These are phyloP conservation scores for Maudiozyma bulderi DNA, from an alignment of 805 yeast genomes.

Conservation along the genomic window DNA sequence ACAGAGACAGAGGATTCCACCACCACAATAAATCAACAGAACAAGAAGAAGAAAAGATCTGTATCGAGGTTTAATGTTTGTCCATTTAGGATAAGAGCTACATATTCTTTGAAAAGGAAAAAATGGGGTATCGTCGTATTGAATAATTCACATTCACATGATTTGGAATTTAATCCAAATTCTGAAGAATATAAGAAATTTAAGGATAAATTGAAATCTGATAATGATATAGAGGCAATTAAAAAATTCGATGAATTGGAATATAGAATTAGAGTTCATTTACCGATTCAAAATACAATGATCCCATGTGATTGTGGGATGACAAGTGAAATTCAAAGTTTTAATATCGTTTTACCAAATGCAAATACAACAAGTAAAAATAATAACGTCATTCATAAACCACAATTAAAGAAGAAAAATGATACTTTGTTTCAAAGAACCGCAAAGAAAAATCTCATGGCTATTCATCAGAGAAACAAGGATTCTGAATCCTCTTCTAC, in stretches of 20 bases:
- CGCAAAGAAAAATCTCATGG: conserved; percentile 12
- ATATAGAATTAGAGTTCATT: conserved; percentile 23
- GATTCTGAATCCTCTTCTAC: not conserved
- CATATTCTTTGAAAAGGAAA: conserved; percentile 41
- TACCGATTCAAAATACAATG: conserved; percentile 25
- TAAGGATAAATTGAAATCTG: conserved; percentile 20
- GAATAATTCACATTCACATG: conserved; percentile 52
- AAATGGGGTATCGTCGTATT: conserved; percentile 55
- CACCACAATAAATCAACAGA: not conserved
- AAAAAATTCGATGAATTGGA: conserved; percentile 30
- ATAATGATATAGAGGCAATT: conserved; percentile 25
- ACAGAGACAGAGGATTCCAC: not conserved
- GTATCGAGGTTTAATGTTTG: conserved; percentile 34
- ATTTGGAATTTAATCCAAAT: conserved; percentile 28
- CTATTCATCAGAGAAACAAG: not conserved
- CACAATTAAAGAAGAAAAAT: conserved; percentile 10
- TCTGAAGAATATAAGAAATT: conserved; percentile 30
- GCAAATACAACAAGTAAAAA: not conserved
- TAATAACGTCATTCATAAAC: conserved; percentile 8
- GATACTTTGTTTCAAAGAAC: conserved; percentile 11
- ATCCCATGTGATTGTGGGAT: conserved; percentile 32
- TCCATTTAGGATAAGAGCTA: conserved; percentile 59
- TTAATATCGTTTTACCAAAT: conserved; percentile 27
- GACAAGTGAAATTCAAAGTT: conserved; percentile 28
- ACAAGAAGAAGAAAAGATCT: conserved; percentile 20